Conservation (phyloP, 495 filamentous ascomycete species). For the Xylaria curta region DNA sequence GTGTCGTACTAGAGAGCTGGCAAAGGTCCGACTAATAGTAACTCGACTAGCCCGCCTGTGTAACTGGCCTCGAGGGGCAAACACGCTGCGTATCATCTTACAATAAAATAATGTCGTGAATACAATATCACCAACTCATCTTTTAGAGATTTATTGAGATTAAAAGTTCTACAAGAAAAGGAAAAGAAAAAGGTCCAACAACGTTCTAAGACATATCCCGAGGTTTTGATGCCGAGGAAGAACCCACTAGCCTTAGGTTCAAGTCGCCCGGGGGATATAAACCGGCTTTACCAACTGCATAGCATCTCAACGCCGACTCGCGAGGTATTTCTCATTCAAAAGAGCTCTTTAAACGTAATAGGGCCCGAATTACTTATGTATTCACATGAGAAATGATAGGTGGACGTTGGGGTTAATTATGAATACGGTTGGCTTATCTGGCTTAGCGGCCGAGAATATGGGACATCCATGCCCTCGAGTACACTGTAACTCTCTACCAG, state of each 20-base stretch:
- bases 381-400: background rate
- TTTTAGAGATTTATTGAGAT: background rate
- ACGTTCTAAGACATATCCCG: background rate
- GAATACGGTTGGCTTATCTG: background rate
- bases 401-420: background rate
- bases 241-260: background rate
- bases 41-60: background rate
- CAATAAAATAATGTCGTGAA: background rate
- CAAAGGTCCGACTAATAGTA: conserved; percentile 15
- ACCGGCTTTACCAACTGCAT: conserved; percentile 20
- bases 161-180: background rate
- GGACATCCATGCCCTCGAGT: background rate
- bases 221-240: background rate
- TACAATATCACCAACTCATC: background rate
- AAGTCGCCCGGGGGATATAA: conserved; percentile 16
- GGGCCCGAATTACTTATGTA: background rate
- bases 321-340: background rate
- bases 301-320: background rate
- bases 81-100: conserved; percentile 11
- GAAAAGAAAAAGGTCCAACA: background rate
- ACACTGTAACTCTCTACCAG: background rate
- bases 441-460: conserved; percentile 1
- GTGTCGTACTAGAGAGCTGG: conserved; percentile 12
- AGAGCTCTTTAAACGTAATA: background rate
- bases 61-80: conserved; percentile 3